Evolutionary conservation across 2,329 filamentous ascomycete species (phyloP).

Genomic region (Fusarium praegraminearum): DNA sequence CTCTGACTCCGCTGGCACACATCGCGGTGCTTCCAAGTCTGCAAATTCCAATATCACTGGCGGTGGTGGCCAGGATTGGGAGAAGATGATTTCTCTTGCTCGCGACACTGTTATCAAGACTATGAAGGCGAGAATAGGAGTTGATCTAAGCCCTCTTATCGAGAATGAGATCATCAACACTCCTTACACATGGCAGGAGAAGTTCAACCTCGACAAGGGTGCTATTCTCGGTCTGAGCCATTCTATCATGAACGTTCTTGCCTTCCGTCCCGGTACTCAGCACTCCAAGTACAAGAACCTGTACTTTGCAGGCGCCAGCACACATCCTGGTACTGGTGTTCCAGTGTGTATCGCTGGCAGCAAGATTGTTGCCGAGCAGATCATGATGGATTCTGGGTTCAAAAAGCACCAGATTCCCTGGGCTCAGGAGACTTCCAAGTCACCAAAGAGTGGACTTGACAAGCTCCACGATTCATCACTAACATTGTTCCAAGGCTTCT

Average conservation of each 20-base stretch:
- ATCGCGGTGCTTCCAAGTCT: slow-evolving; percentile 25
- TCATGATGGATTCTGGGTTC: slow-evolving; percentile 45
- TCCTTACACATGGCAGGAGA: slow-evolving; percentile 71
- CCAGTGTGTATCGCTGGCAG: slow-evolving; percentile 78
- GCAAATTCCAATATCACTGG: not conserved
- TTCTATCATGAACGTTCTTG: slow-evolving; percentile 79
- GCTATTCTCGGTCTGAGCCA: slow-evolving; percentile 79
- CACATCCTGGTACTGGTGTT: slow-evolving; percentile 81
- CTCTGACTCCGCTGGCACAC: slow-evolving; percentile 30
- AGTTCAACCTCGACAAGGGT: slow-evolving; percentile 80
- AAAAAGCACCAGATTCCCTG: slow-evolving; percentile 27
- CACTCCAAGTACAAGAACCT: slow-evolving; percentile 62
- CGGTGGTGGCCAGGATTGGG: slow-evolving; percentile 58
- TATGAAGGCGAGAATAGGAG: slow-evolving; percentile 70
- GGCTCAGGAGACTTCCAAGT: slow-evolving; percentile 1
- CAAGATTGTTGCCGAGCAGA: slow-evolving; percentile 66
- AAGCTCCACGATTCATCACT: slow-evolving; percentile 25
- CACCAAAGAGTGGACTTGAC: slow-evolving; percentile 15
- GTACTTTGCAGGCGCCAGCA: slow-evolving; percentile 81
- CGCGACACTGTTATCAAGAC: slow-evolving; percentile 71
- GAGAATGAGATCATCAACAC: slow-evolving; percentile 74
- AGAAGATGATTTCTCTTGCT: slow-evolving; percentile 68
- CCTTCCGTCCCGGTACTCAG: slow-evolving; percentile 71
- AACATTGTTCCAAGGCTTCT: slow-evolving; percentile 25
- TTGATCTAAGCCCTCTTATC: slow-evolving; percentile 62